A percentile compares a stretch with the other conserved stretches of the same genome.
phyloP scores from a whole-genome alignment of 768 basidiomycete species.

The Leccinum variicolor region DNA sequence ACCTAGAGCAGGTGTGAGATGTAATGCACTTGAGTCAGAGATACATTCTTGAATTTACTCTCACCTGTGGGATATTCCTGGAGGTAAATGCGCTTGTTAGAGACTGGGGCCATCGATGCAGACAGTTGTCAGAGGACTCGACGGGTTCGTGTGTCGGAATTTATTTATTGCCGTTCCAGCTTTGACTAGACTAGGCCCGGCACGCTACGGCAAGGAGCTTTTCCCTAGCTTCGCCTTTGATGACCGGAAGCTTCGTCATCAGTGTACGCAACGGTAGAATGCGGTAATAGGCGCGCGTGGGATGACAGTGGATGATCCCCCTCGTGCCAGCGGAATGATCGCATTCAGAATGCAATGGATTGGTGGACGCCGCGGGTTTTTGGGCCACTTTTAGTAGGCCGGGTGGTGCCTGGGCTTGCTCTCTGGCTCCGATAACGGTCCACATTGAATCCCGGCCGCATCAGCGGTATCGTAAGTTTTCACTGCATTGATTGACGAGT shows the following conservation, averaged over 20 bases:
- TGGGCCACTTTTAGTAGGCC: too few relatives aligned
- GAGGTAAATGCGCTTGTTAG: slow-evolving; percentile 36
- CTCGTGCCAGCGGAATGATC: not conserved
- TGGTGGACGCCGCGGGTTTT: not conserved
- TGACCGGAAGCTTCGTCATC: not conserved
- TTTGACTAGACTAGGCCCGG: not conserved
- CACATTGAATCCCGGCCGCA: not conserved
- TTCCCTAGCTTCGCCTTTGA: not conserved
- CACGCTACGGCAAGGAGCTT: not conserved
- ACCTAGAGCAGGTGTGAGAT: not conserved
- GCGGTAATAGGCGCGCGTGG: not conserved
- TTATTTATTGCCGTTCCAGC: not conserved
- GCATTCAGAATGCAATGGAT: too few relatives aligned
- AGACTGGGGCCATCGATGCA: slow-evolving; percentile 10
- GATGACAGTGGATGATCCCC: not conserved
- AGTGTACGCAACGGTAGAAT: not conserved
- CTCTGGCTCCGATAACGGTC: not conserved
- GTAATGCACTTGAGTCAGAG: not conserved
- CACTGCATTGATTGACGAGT: too few relatives aligned
- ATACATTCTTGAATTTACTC: too few relatives aligned
- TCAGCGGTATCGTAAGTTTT: too few relatives aligned
- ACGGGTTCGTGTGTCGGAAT: not conserved
- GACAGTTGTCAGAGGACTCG: not conserved
- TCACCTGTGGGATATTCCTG: slow-evolving; percentile 26
- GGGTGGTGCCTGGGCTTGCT: too few relatives aligned